A percentile compares a stretch with the other conserved stretches of the same genome.
Evolutionary conservation across 2,329 filamentous ascomycete species (phyloP).

Genomic region (Neodidymelliopsis sp.): DNA sequence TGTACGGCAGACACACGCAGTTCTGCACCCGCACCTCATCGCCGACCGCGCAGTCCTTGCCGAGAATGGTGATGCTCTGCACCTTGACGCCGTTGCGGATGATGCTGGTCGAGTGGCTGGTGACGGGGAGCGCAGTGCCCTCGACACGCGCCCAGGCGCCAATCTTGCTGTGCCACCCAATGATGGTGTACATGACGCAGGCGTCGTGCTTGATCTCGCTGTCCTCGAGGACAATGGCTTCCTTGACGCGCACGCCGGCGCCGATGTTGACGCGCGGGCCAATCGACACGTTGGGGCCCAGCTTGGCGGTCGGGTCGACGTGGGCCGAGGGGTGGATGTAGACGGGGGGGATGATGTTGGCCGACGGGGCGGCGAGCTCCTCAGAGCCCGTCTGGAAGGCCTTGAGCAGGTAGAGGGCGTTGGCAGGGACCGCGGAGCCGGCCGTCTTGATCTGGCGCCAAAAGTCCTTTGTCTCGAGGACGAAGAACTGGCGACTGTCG

Average conservation of each 20-base stretch:
- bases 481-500: slow-evolving; percentile 97
- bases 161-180: slow-evolving; percentile 94
- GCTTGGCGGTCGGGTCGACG: slow-evolving; percentile 93
- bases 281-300: slow-evolving; percentile 95
- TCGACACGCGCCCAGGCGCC: slow-evolving; percentile 99
- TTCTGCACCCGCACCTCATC: slow-evolving; percentile 97
- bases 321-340: slow-evolving; percentile 93
- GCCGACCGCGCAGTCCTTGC: slow-evolving; percentile 92
- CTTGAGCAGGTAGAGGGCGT: slow-evolving; percentile 94
- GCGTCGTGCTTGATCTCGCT: slow-evolving; percentile 96
- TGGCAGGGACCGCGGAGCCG: slow-evolving; percentile 94
- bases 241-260: slow-evolving; percentile 89
- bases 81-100: slow-evolving; percentile 99
- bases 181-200: slow-evolving; percentile 93
- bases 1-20: slow-evolving; percentile 96
- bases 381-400: slow-evolving; percentile 82
- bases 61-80: slow-evolving; percentile 95
- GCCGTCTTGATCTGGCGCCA: slow-evolving; percentile 99
- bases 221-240: slow-evolving; percentile 94
- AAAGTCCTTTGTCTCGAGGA: slow-evolving; percentile 98
- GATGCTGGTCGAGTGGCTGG: slow-evolving; percentile 90
- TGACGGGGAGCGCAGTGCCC: slow-evolving; percentile 86
- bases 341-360: slow-evolving; percentile 89
- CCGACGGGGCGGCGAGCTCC: slow-evolving; percentile 82
- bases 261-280: slow-evolving; percentile 87